These are phyloP conservation scores for Acer saccharum DNA, from an alignment of 345 rosid genomes.

Conservation along the genomic window DNA sequence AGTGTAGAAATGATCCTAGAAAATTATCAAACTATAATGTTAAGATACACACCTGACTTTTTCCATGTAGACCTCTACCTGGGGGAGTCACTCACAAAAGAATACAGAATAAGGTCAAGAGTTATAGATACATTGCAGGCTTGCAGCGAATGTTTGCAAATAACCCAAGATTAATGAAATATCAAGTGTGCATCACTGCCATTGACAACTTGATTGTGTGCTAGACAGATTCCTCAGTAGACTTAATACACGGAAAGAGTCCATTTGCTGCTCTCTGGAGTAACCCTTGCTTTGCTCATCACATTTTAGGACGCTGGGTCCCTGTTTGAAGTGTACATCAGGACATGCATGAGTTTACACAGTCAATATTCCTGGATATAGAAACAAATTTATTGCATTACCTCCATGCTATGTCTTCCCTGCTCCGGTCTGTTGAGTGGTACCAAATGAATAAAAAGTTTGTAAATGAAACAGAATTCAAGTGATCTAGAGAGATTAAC, in stretches of 20 bases:
- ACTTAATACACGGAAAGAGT: constrained; percentile 52
- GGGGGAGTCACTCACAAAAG: constrained; percentile 15
- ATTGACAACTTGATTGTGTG: constrained; percentile 69
- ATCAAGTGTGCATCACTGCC: constrained; percentile 41
- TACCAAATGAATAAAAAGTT: constrained; percentile 18
- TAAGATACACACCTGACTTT: constrained; percentile 72
- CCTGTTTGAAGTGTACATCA: constrained; percentile 37
- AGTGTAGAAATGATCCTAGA: neutral
- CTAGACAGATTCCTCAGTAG: constrained; percentile 46
- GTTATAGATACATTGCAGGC: neutral
- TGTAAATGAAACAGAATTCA: constrained; percentile 5
- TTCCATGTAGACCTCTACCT: constrained; percentile 98
- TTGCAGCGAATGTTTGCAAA: neutral
- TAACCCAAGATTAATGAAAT: neutral
- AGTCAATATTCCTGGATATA: neutral
- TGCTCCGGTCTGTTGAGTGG: constrained; percentile 74
- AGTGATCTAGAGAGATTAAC: neutral
- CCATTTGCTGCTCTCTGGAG: constrained; percentile 79
- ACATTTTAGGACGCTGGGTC: constrained; percentile 52
- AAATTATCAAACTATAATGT: constrained; percentile 26
- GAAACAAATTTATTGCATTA: constrained; percentile 16
- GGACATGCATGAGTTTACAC: neutral
- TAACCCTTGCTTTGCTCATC: constrained; percentile 70
- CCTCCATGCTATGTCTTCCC: constrained; percentile 97
- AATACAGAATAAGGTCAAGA: neutral